Evolutionary conservation across 2,329 filamentous ascomycete genomes (phyloP), one percentile per base, ranked within the genome.

Genomic region (Biscogniauxia marginata): DNA sequence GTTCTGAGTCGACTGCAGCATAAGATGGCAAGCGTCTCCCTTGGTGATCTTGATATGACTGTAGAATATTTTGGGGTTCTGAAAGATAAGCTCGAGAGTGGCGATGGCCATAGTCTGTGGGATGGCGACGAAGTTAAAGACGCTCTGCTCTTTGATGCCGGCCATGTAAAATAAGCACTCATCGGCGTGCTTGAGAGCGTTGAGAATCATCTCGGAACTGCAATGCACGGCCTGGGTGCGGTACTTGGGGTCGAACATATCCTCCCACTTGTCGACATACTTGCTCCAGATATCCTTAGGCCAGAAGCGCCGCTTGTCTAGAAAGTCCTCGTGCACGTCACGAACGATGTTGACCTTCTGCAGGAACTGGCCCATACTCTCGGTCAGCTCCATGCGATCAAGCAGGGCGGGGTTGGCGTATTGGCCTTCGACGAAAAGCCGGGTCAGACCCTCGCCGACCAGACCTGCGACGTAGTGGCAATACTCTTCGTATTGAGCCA

Each of bases 301-400:
- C 86, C 91, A 99, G 82, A 96, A 99, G 56, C 90, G 86, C 60
- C 95, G 86, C 65, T 88, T 87, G 73, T 98, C 95, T 57, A 90
- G 84, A 65, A 87, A 87, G 70, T 99, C 95, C 73, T 99, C 95
- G 66, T 87, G 86, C 62, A 98, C 84, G 72, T 99, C 95, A 70
- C 95, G 91, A 70, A 98, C 97, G 73, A 99, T 97, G 80, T 99
- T 99, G 63, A 92, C 96, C 80, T 99, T 96, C 71, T 99, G 95
- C 59, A 99, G 79, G 75, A 99, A 96, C 65, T 96, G 89, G 21
- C 91, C 95, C 95, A 99, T 99, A 46, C 91, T 93, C 75, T 96
- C 93, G 65, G 91, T 90, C 50, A 99, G 83, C 59, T 91, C 80
- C 30, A 89, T 86, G 51, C 91, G 85, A 61, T 93, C 83, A 52